Evolutionary conservation across 2,329 filamentous ascomycete genomes (phyloP), one percentile per base, ranked within the genome.

Genomic region (Pseudogymnoascus sp.): DNA sequence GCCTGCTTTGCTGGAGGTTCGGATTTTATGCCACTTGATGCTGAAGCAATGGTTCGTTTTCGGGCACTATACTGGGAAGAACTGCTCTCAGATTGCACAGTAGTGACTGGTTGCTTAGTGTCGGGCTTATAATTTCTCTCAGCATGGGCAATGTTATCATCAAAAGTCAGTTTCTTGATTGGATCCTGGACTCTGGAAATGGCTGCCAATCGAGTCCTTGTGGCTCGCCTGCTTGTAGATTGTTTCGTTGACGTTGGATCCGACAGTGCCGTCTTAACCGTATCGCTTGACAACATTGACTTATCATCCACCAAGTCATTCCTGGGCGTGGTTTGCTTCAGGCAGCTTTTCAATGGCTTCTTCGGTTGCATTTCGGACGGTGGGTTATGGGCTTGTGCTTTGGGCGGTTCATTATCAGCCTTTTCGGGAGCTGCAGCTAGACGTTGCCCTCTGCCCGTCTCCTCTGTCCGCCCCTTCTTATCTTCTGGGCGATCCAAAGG

Each of bases 191-290:
- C n/a, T 12, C 9, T 8, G 9, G 45, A 18, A 52, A 52, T 18
- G 3, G 15, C 18, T 30, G 26, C 45, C 8, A 30, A 18, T 12
- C 45, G 45, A 19, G 15, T 5, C 9, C 12, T 52, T 15, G 9
- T 62, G 62, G 30, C 18, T 62, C 59, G 60, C 60, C 60, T 62
- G 61, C 59, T 60, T 56, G 48, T 59, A 13, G 62, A 19, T 60
- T 60, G 63, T 59, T 62, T 63, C 59, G 62, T 62, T 61, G 62
- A 65, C 64, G 63, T 19, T 19, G 15, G 5, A 18, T 33, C 26
- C 5, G 26, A 19, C 26, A 8, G 26, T 30, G 45, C 3, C 3
- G 45, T 19, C 10, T 30, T 13, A 13, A 33, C n/a, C 1, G 15
- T 12, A 30, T 33, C 45, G 6, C 7, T 19, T 2, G 45, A 18